phyloP scores from a whole-genome alignment of 2,329 filamentous ascomycete species.

The Drechslerella dactyloides region DNA sequence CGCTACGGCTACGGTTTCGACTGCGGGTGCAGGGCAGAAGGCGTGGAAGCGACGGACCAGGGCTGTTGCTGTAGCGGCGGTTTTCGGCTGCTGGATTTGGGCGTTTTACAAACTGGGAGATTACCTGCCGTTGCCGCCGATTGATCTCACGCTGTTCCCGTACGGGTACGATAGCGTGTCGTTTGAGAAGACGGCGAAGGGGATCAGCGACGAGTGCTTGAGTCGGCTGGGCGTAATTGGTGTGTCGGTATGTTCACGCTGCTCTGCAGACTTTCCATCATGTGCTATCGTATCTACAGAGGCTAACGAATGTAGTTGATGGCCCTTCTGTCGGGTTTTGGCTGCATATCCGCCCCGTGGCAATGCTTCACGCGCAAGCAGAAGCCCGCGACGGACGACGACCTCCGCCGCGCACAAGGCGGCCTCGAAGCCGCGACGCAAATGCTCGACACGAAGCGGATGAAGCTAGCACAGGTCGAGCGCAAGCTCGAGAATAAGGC shows the following conservation, averaged over 20 bases:
- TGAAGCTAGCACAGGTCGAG: conserved; percentile 73
- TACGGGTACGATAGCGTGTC: conserved; percentile 23
- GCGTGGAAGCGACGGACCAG: conserved; percentile 72
- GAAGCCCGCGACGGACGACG: conserved; percentile 72
- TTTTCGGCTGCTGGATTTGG: conserved; percentile 73
- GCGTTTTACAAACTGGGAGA: conserved; percentile 78
- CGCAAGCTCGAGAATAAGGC: conserved; percentile 62
- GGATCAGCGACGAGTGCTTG: conserved; percentile 65
- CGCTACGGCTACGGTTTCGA: conserved; percentile 7
- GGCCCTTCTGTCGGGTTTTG: conserved; percentile 86
- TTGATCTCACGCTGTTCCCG: conserved; percentile 56
- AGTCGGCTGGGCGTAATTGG: conserved; percentile 81
- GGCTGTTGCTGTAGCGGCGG: conserved; percentile 72
- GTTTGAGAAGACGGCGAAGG: conserved; percentile 48
- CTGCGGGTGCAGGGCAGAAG: conserved; percentile 62
- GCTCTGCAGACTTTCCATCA: background rate
- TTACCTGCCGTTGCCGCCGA: conserved; percentile 66
- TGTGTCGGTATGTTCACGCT: conserved; percentile 52
- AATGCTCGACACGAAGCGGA: conserved; percentile 77
- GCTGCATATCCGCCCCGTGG: conserved; percentile 86
- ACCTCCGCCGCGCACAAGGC: conserved; percentile 77
- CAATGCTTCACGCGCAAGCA: conserved; percentile 75
- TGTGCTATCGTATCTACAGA: background rate
- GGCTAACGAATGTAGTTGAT: conserved; percentile 68
- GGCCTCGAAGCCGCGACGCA: conserved; percentile 79